Evolutionary conservation across 2,329 filamentous ascomycete genomes (phyloP).

Genomic region (Penicillium sp.): DNA sequence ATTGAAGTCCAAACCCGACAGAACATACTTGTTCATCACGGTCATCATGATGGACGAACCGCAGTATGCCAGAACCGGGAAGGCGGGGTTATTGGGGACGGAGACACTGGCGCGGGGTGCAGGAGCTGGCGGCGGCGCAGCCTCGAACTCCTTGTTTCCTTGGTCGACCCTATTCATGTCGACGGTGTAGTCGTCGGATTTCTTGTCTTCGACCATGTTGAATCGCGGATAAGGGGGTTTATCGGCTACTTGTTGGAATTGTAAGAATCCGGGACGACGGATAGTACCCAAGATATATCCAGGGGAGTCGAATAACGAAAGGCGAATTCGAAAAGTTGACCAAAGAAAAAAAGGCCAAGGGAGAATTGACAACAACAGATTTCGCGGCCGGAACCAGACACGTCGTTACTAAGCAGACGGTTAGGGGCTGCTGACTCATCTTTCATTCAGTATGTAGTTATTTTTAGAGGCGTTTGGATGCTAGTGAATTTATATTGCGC

Average conservation of each 20-base stretch:
- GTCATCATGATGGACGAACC: slow-evolving; percentile 98
- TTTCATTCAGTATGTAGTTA: neutral
- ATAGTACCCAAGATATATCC: slow-evolving; percentile 3
- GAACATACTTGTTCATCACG: slow-evolving; percentile 98
- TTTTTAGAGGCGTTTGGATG: neutral
- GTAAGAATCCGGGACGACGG: slow-evolving; percentile 1
- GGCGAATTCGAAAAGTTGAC: neutral
- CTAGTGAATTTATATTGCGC: neutral
- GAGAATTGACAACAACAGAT: slow-evolving; percentile 13
- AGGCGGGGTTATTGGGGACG: slow-evolving; percentile 70
- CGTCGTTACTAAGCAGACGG: slow-evolving; percentile 2
- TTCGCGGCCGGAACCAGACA: slow-evolving; percentile 11
- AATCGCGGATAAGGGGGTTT: slow-evolving; percentile 5
- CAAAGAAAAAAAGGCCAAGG: slow-evolving; percentile 1
- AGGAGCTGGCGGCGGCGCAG: slow-evolving; percentile 39
- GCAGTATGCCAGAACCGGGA: slow-evolving; percentile 89
- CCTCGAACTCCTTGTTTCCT: slow-evolving; percentile 49
- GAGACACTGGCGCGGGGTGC: slow-evolving; percentile 38
- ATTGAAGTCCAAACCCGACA: slow-evolving; percentile 89
- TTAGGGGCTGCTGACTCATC: slow-evolving; percentile 15
- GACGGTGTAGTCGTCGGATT: slow-evolving; percentile 71
- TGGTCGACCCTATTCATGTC: slow-evolving; percentile 64
- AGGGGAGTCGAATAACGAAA: slow-evolving; percentile 2
- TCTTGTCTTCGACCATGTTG: slow-evolving; percentile 85
- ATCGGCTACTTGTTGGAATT: slow-evolving; percentile 1